Evolutionary conservation across 2,329 filamentous ascomycete species (phyloP).

Genomic region (Fusarium luffae): DNA sequence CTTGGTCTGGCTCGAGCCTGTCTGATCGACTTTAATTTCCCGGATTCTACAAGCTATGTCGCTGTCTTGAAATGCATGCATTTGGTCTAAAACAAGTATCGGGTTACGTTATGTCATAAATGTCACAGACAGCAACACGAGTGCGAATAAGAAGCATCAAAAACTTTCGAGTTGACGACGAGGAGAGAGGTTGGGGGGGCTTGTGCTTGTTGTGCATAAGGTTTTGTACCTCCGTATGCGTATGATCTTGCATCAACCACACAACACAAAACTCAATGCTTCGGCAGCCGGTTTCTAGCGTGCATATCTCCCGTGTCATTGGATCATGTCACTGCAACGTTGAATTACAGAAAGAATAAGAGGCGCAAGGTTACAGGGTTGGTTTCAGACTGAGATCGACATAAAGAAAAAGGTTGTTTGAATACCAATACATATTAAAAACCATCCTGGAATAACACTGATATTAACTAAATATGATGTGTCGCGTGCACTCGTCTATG

Average conservation of each 20-base stretch:
- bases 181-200: neutral
- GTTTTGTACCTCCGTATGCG: neutral
- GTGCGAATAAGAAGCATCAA: conserved; percentile 16
- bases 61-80: conserved; percentile 8
- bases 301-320: conserved; percentile 2
- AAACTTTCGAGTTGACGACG: neutral
- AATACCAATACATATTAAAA: neutral
- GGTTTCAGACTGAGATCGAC: conserved; percentile 10
- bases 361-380: conserved; percentile 3
- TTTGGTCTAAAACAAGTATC: neutral
- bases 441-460: neutral
- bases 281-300: conserved; percentile 11
- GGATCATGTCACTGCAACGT: conserved; percentile 3
- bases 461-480: neutral
- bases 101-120: conserved; percentile 4
- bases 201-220: neutral
- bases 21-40: conserved; percentile 25
- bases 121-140: conserved; percentile 9
- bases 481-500: conserved; percentile 11
- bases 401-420: neutral
- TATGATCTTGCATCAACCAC: neutral
- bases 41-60: conserved; percentile 6
- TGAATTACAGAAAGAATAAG: neutral
- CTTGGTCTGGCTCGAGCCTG: conserved; percentile 9
- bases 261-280: conserved; percentile 14